These are phyloP conservation scores for Lophiostoma macrostomum DNA, from an alignment of 495 filamentous ascomycete species.

Conservation along the genomic window DNA sequence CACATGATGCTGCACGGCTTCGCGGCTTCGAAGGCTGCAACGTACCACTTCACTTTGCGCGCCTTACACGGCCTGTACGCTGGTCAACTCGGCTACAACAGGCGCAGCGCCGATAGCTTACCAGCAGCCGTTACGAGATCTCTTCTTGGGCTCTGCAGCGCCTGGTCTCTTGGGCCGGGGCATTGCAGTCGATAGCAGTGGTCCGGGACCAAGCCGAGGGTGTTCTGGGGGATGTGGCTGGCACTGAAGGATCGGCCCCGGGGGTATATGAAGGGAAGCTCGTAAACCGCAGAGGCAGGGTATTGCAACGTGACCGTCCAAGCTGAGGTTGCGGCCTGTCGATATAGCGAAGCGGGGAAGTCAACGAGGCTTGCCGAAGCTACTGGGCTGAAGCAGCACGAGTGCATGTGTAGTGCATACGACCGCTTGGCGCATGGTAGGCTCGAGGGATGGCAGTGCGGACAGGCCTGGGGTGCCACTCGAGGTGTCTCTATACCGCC, in stretches of 20 bases:
- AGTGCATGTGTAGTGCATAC: constrained; percentile 23
- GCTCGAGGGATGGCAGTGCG: not conserved
- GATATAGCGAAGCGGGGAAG: constrained; percentile 12
- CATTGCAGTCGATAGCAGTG: constrained; percentile 28
- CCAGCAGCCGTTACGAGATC: constrained; percentile 86
- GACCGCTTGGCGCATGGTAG: constrained; percentile 14
- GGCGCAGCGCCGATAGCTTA: constrained; percentile 42
- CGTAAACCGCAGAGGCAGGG: too few species aligned
- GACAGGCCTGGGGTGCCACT: too few species aligned
- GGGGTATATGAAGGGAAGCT: constrained; percentile 12
- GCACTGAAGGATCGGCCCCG: constrained; percentile 6
- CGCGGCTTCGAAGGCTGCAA: not conserved
- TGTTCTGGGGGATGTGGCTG: not conserved
- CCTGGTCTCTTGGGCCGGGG: constrained; percentile 43
- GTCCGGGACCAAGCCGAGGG: too few species aligned
- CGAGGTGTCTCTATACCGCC: constrained; percentile 3
- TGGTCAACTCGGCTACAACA: constrained; percentile 3
- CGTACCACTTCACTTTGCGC: constrained; percentile 78
- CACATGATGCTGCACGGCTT: too few species aligned
- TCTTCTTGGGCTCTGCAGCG: constrained; percentile 48
- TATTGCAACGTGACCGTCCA: constrained; percentile 3
- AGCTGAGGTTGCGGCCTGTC: constrained; percentile 9
- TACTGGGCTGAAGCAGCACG: constrained; percentile 6
- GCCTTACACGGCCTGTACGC: constrained; percentile 61
- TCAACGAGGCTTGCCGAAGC: not conserved